Evolutionary conservation across 2,329 filamentous ascomycete species (phyloP).

Genomic region (Dactylellina cionopaga): DNA sequence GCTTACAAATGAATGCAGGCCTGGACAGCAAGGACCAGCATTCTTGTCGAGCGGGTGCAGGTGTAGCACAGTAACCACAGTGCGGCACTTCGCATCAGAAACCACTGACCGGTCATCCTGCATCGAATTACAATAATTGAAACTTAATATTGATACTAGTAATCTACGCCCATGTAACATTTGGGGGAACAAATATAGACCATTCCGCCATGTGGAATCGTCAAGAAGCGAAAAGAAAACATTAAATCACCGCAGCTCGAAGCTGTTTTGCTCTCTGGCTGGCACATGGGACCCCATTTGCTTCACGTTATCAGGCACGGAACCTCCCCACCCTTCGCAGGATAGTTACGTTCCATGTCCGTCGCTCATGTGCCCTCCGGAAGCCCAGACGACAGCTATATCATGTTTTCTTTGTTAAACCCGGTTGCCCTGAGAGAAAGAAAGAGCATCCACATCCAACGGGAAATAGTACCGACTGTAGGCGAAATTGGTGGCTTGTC

Average conservation of each 20-base stretch:
- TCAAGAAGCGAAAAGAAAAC: background rate
- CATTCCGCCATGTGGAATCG: background rate
- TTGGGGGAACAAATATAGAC: background rate
- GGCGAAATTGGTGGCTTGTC: slow-evolving; percentile 49
- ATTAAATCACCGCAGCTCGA: background rate
- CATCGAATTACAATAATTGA: slow-evolving; percentile 5
- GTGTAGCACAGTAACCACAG: background rate
- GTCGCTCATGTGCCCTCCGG: slow-evolving; percentile 36
- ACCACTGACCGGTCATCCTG: slow-evolving; percentile 8
- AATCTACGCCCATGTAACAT: slow-evolving; percentile 6
- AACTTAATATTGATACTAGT: slow-evolving; percentile 28
- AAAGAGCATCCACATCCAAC: background rate
- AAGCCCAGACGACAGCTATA: background rate
- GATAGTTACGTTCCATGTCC: slow-evolving; percentile 21
- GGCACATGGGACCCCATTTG: background rate
- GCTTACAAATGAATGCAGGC: slow-evolving; percentile 43
- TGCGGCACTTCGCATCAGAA: slow-evolving; percentile 32
- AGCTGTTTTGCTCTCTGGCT: background rate
- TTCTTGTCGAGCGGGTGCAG: too few relatives aligned
- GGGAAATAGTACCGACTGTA: slow-evolving; percentile 41
- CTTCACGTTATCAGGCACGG: slow-evolving; percentile 45
- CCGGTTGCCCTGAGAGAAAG: slow-evolving; percentile 6
- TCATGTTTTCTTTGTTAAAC: slow-evolving; percentile 9
- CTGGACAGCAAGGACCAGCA: slow-evolving; percentile 37
- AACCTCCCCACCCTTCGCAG: slow-evolving; percentile 36